Evolutionary conservation across 2,329 filamentous ascomycete species (phyloP).

Genomic region (Trichophyton simii): DNA sequence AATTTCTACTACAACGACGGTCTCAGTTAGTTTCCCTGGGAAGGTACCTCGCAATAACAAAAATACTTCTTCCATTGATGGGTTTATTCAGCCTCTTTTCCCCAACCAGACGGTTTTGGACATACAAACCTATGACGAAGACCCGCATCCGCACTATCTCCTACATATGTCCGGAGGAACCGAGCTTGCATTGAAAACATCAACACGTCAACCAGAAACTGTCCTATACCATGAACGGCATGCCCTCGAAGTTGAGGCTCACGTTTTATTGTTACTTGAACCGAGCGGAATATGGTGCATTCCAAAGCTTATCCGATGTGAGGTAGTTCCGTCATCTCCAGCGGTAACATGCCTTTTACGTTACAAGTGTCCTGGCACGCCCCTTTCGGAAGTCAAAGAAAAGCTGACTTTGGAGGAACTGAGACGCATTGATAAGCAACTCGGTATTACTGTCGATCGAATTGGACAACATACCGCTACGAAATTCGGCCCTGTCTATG

Average conservation of each 20-base stretch:
- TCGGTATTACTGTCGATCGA: constrained; percentile 27
- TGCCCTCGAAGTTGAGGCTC: constrained; percentile 30
- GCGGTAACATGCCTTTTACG: constrained; percentile 28
- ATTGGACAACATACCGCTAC: constrained; percentile 36
- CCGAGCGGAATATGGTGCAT: constrained; percentile 24
- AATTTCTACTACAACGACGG: constrained; percentile 7
- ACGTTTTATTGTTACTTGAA: constrained; percentile 26
- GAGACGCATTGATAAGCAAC: constrained; percentile 23
- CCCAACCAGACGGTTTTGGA: constrained; percentile 5
- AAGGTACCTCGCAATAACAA: constrained; percentile 3
- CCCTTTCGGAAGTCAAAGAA: constrained; percentile 21
- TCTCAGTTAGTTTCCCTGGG: constrained; percentile 3
- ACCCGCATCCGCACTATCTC: constrained; percentile 25
- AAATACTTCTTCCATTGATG: constrained; percentile 8
- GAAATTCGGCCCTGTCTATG: constrained; percentile 40
- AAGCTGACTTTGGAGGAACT: constrained; percentile 21
- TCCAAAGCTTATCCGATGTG: constrained; percentile 28
- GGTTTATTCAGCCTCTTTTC: constrained; percentile 8
- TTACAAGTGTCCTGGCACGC: constrained; percentile 25
- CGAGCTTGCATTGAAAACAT: constrained; percentile 27
- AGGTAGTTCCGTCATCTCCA: constrained; percentile 18
- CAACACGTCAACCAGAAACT: constrained; percentile 23
- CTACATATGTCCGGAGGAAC: constrained; percentile 28
- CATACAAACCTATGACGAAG: constrained; percentile 10
- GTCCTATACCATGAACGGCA: constrained; percentile 30